These are phyloP conservation scores for Pochonia chlamydosporia DNA, from an alignment of 2,329 filamentous ascomycete genomes.

Conservation along the genomic window DNA sequence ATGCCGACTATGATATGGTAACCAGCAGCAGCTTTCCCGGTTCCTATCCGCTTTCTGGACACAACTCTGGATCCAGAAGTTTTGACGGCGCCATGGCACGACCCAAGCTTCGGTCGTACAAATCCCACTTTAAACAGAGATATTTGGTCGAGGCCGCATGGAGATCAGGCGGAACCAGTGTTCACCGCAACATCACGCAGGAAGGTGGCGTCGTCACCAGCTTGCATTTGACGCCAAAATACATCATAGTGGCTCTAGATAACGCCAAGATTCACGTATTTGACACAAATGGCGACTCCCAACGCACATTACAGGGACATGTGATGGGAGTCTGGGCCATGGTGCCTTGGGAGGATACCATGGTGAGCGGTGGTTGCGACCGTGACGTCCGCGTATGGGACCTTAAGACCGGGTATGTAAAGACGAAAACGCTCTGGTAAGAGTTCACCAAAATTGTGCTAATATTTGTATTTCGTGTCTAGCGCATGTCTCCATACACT, in stretches of 20 bases:
- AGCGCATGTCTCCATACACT: slow-evolving; percentile 75
- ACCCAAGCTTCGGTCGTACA: slow-evolving; percentile 75
- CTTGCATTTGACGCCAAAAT: slow-evolving; percentile 86
- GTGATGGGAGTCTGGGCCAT: slow-evolving; percentile 99
- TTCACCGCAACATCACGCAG: slow-evolving; percentile 83
- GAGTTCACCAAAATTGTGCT: slow-evolving; percentile 7
- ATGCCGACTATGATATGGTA: slow-evolving; percentile 28
- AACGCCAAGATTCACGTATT: slow-evolving; percentile 99
- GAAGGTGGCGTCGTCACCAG: slow-evolving; percentile 97
- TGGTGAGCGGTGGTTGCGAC: slow-evolving; percentile 95
- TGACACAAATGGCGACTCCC: slow-evolving; percentile 80
- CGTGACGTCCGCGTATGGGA: slow-evolving; percentile 97
- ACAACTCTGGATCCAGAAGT: slow-evolving; percentile 41
- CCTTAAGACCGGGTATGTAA: slow-evolving; percentile 75
- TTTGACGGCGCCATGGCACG: slow-evolving; percentile 46
- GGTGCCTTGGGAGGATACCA: slow-evolving; percentile 93
- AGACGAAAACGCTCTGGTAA: background rate
- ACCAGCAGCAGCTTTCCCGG: slow-evolving; percentile 39
- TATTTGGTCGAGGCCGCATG: slow-evolving; percentile 97
- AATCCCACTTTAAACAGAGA: slow-evolving; percentile 94
- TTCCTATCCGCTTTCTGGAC: slow-evolving; percentile 29
- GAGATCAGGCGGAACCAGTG: slow-evolving; percentile 83
- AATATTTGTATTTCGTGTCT: slow-evolving; percentile 9
- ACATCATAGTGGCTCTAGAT: slow-evolving; percentile 95
- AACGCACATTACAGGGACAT: slow-evolving; percentile 87